Percentiles rank a stretch among this genome's conserved stretches.
phyloP scores from a whole-genome alignment of 2,329 filamentous ascomycete species.

The Hirsutella rhossiliensis region DNA sequence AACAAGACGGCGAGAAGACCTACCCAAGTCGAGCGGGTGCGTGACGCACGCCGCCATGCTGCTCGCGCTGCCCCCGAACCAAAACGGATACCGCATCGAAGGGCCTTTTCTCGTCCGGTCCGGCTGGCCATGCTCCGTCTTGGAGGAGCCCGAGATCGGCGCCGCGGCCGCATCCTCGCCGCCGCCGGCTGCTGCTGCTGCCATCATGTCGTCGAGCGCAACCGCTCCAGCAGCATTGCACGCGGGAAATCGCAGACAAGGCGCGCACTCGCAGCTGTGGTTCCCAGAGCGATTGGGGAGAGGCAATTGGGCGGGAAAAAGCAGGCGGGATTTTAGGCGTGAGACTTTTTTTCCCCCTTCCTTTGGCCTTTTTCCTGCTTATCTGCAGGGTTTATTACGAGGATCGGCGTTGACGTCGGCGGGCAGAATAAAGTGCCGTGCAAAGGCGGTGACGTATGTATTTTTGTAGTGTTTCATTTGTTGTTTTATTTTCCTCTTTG shows the following conservation, averaged over 20 bases:
- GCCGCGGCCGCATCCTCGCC: not conserved
- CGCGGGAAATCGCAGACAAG: not conserved
- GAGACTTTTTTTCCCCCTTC: no score
- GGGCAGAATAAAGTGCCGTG: conserved; percentile 4
- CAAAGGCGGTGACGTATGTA: conserved; percentile 4
- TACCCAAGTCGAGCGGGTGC: conserved; percentile 85
- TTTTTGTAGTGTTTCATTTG: not conserved
- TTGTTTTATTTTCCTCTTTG: not conserved
- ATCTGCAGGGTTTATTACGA: not conserved
- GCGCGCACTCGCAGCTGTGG: not conserved
- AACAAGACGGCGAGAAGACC: conserved; percentile 20
- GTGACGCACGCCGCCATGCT: conserved; percentile 86
- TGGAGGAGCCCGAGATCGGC: not conserved
- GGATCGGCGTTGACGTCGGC: conserved; percentile 2
- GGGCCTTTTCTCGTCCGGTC: conserved; percentile 15
- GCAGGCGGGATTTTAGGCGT: no score
- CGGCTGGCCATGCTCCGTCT: not conserved
- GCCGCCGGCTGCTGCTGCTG: not conserved
- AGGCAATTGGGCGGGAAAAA: no score
- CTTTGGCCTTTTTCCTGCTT: not conserved
- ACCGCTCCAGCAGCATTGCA: not conserved
- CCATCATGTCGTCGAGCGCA: not conserved
- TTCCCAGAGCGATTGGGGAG: no score
- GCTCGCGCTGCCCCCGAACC: conserved; percentile 93
- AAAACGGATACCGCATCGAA: conserved; percentile 60